Evolutionary conservation across 2,329 filamentous ascomycete species (phyloP), one percentile per base, ranked within the genome.

Genomic region (Alternaria panax): DNA sequence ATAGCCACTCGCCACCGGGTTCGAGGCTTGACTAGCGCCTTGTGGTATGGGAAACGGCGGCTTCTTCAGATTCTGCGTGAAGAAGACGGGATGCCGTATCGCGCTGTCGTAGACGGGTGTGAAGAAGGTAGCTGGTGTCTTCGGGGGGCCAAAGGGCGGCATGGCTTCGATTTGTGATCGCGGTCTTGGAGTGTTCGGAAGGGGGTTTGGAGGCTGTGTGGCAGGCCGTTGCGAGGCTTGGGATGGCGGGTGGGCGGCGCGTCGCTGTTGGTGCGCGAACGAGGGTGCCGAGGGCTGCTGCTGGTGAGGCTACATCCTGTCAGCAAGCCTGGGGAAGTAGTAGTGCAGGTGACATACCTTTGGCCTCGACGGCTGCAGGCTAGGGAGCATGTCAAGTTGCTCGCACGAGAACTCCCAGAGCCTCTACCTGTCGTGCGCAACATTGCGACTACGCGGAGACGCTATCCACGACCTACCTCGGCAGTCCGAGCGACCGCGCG

Each of bases 31-130:
- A 42, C 75, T 75, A 12, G 72, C 68, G 30, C 68, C 61, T 16
- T 75, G 64, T 12, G 77, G 78, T 58, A 81, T 67, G 0, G 79
- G 72, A 22, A 83, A 80, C 5, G 87, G 84, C 3, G 85, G 82
- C 67, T 84, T 86, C 58, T 84, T 85, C 51, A 92, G 78, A 51
- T 83, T 83, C 28, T 86, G 81, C 0, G 90, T 90, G 79, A 93
- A 92, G 79, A 93, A 93, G 1, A 92, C 90, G 0, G 91, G 91
- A 66, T 93, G 91, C 25, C 86, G 80, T 38, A 82, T 82, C 1
- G 90, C 86, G 9, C 86, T 80, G 73, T 90, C 84, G 71, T 84
- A 85, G 5, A 74, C 54, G 3, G 65, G 62, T 38, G 64, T 63
- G 20, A 68, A 59, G 40, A 70, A 57, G 16, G 62, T 52, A 11